Percentiles rank a stretch among this genome's conserved stretches.
Evolutionary conservation across 23 red algal genomes (phyloP).

Genomic region (Gracilaria gracilis): DNA sequence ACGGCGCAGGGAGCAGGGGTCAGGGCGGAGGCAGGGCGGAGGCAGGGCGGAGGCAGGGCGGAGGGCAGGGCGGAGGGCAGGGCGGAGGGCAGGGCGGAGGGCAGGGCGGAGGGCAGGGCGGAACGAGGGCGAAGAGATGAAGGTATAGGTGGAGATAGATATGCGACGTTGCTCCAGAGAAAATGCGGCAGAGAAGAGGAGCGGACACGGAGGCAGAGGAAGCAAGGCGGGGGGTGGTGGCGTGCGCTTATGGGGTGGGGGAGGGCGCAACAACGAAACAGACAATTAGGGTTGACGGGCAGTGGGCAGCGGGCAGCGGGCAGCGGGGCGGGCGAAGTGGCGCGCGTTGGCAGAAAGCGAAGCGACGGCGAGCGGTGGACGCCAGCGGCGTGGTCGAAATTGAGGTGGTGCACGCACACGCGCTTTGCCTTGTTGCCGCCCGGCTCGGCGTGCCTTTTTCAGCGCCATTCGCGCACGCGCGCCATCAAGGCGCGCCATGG

Average conservation of each 20-base stretch:
- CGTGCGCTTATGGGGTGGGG: not conserved
- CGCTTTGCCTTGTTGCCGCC: slow-evolving; percentile 14
- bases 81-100: not conserved
- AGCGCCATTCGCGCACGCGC: not conserved
- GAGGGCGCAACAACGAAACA: not conserved
- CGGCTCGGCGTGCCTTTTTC: not conserved
- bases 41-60: no score
- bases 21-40: no score
- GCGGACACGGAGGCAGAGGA: not conserved
- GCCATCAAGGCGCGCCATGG: not conserved
- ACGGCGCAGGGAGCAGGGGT: no score
- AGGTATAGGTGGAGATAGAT: not conserved
- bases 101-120: not conserved
- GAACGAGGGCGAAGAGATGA: not conserved
- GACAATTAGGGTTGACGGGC: not conserved
- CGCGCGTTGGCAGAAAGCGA: not conserved
- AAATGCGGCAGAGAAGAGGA: not conserved
- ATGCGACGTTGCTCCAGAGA: not conserved
- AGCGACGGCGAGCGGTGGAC: not conserved
- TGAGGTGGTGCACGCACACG: not conserved
- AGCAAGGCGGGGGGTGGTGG: not conserved
- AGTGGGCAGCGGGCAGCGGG: no score
- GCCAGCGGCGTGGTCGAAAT: not conserved
- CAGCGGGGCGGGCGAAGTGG: no score
- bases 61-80: not conserved